Evolutionary conservation across 2,329 filamentous ascomycete genomes (phyloP).

Genomic region (Ophiostoma sp.): DNA sequence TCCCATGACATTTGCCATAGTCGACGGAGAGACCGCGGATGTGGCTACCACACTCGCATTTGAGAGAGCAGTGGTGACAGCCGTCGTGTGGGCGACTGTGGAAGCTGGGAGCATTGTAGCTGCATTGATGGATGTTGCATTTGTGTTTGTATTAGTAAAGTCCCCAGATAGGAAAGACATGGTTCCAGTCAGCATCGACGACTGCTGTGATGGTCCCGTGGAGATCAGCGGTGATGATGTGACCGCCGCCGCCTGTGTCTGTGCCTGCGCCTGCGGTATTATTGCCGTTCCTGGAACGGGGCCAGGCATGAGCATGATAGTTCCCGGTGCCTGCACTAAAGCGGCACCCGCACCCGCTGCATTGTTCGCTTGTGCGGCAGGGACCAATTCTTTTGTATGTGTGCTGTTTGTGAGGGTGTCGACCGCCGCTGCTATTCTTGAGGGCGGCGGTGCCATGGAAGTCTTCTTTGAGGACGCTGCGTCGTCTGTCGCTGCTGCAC

Average conservation of each 20-base stretch:
- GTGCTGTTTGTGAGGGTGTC: background rate
- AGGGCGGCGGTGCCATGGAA: background rate
- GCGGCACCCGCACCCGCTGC: background rate
- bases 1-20: background rate
- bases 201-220: background rate
- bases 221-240: background rate
- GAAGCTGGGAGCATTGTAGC: background rate
- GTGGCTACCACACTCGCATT: background rate
- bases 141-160: background rate
- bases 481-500: background rate
- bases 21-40: background rate
- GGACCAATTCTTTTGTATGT: background rate
- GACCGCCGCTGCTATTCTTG: background rate
- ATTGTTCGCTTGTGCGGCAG: background rate
- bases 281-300: conserved; percentile 1
- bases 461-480: background rate
- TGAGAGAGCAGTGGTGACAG: background rate
- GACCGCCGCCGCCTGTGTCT: background rate
- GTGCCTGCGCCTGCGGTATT: background rate
- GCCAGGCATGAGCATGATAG: background rate
- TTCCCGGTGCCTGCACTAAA: background rate
- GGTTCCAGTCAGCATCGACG: background rate
- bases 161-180: background rate
- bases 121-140: background rate
- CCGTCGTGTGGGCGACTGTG: background rate